Evolutionary conservation across 768 basidiomycete species (phyloP).

Genomic region (Boletus coccyginus): DNA sequence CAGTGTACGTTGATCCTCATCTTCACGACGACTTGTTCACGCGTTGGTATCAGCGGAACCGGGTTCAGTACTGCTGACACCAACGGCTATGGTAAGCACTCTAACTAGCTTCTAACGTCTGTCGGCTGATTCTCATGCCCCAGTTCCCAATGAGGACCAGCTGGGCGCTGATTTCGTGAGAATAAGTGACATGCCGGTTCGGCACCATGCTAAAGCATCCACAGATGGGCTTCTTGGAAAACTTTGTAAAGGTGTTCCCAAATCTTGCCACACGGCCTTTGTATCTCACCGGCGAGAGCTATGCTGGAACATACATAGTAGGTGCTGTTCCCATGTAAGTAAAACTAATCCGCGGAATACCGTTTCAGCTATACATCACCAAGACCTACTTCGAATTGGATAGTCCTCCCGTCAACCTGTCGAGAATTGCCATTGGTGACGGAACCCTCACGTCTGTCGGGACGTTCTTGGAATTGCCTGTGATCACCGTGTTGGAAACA

Average conservation of each 20-base stretch:
- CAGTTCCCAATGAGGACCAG: slow-evolving; percentile 60
- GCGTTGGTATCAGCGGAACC: slow-evolving; percentile 42
- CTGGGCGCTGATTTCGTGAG: slow-evolving; percentile 49
- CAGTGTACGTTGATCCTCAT: slow-evolving; percentile 38
- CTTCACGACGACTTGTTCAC: not conserved
- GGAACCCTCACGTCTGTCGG: slow-evolving; percentile 52
- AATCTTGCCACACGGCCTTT: slow-evolving; percentile 62
- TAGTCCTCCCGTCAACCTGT: slow-evolving; percentile 63
- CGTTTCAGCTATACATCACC: slow-evolving; percentile 67
- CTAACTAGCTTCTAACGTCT: not conserved
- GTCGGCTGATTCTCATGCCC: not conserved
- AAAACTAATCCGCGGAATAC: not conserved
- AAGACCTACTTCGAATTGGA: slow-evolving; percentile 61
- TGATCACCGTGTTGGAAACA: slow-evolving; percentile 62
- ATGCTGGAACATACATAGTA: slow-evolving; percentile 68
- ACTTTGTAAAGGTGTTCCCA: slow-evolving; percentile 74
- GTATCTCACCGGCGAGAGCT: slow-evolving; percentile 71
- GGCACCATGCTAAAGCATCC: not conserved
- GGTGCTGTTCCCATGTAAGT: slow-evolving; percentile 32
- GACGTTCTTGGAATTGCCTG: slow-evolving; percentile 51
- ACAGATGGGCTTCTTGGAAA: slow-evolving; percentile 67
- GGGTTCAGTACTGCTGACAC: slow-evolving; percentile 64
- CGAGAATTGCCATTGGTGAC: slow-evolving; percentile 68
- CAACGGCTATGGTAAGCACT: slow-evolving; percentile 48
- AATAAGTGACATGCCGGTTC: not conserved